phyloP scores from a whole-genome alignment of 192 early-diverging fungal species.

The Chytriomyces sp. region DNA sequence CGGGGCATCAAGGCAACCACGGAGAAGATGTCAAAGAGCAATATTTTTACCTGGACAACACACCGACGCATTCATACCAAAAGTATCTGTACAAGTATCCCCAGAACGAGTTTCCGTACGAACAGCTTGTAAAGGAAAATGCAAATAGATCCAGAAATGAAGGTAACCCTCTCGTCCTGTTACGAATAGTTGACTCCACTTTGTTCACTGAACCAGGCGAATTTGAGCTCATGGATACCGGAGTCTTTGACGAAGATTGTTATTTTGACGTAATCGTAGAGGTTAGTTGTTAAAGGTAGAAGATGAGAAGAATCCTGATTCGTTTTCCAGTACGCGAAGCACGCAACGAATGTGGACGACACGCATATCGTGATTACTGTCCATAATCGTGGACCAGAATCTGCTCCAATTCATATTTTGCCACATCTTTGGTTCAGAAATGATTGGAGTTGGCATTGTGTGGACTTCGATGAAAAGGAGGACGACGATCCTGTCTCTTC shows the following conservation, averaged over 20 bases:
- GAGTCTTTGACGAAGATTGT: constrained; percentile 29
- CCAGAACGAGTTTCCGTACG: constrained; percentile 37
- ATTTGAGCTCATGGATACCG: constrained; percentile 37
- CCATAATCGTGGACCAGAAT: constrained; percentile 17
- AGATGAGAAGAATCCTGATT: background rate
- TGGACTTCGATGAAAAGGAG: constrained; percentile 3
- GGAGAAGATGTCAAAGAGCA: constrained; percentile 43
- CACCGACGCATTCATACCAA: constrained; percentile 36
- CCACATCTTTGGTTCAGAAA: constrained; percentile 40
- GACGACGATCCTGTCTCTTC: background rate
- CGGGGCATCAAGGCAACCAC: constrained; percentile 38
- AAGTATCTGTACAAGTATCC: constrained; percentile 44
- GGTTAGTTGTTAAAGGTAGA: constrained; percentile 10
- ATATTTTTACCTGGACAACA: constrained; percentile 39
- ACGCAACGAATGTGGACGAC: constrained; percentile 28
- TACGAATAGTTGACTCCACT: background rate
- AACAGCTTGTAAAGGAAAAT: constrained; percentile 28
- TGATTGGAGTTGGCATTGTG: constrained; percentile 29
- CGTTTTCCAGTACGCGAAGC: constrained; percentile 28
- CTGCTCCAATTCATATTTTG: constrained; percentile 31
- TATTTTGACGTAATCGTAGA: constrained; percentile 40
- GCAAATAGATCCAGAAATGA: constrained; percentile 19
- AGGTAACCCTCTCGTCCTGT: background rate
- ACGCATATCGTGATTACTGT: constrained; percentile 18
- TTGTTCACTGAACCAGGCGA: constrained; percentile 2